Percentiles rank a stretch among this genome's conserved stretches.
phyloP scores from a whole-genome alignment of 2,329 filamentous ascomycete species.

The Cadophora luteo-olivacea region DNA sequence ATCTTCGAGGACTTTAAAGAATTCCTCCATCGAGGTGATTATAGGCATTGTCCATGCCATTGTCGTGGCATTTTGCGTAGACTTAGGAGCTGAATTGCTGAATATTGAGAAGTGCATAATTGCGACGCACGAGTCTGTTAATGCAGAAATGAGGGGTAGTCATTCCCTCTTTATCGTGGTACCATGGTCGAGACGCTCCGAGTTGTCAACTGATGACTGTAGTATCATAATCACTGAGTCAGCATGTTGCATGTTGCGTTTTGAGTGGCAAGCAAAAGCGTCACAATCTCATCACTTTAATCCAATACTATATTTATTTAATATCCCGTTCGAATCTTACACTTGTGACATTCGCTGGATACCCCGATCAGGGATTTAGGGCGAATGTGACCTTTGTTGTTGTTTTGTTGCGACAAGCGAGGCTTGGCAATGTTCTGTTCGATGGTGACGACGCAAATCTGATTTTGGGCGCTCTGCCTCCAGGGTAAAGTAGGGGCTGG shows the following conservation, averaged over 20 bases:
- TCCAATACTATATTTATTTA: background rate
- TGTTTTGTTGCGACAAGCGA: constrained; percentile 12
- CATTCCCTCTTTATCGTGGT: background rate
- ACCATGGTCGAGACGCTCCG: background rate
- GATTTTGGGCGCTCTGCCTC: too few relatives aligned
- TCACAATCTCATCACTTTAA: background rate
- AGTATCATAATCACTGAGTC: background rate
- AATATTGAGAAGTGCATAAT: background rate
- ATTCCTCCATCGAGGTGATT: constrained; percentile 21
- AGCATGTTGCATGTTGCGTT: background rate
- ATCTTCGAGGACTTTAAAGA: constrained; percentile 23
- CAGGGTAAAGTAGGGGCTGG: too few relatives aligned
- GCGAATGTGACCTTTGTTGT: background rate
- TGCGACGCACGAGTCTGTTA: too few relatives aligned
- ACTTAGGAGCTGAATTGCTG: background rate
- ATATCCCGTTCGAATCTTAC: background rate
- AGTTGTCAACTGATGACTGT: background rate
- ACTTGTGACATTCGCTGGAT: background rate
- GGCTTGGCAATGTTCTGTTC: background rate
- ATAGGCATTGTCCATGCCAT: constrained; percentile 6
- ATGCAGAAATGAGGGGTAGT: background rate
- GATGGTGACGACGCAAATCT: background rate
- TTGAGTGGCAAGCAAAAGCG: background rate
- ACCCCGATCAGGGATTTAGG: background rate
- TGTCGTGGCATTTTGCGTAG: background rate